Evolutionary conservation across 176 grass and related monocot genomes (phyloP), one percentile per base, ranked within the genome.

Genomic region (Bromus sterilis): DNA sequence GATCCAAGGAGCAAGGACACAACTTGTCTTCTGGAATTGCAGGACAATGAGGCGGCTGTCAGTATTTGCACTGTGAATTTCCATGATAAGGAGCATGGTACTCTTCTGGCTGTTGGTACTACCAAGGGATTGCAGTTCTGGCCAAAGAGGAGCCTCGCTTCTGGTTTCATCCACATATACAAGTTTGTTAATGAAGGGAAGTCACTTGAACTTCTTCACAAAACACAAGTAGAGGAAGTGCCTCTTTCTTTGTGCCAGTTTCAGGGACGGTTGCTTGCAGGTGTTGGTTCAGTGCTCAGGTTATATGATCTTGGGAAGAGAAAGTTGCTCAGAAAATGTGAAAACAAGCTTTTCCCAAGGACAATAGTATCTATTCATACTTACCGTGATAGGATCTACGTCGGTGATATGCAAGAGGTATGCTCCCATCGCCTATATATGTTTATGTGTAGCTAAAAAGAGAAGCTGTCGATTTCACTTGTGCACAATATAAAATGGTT

Each of bases 391-490:
- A 92, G 96, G 76, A 99, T 99, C 62, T 99, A 99, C 13, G 85
- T 99, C 60, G 93, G 96, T 18, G 96, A 99, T 83, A 93, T 99
- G 58, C 91, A 95, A 87, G 96, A 99, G 96, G 96, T 99, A 93
- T 42, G 69, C 42, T 74, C 36, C 64, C 29, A 49, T 31, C 64
- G 35, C 75, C 41, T 75, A 48, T 78, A 30, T 63, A 70, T 35
- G 11, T 36, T 23, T 24, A 30, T 9, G 2, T 59, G 43, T 69
- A 36, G 16, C 53, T 37, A 61, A 81, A 20, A 82, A 60, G 46
- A 69, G 16, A 68, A 77, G n/a, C 43, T 44, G 39, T 13, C 15
- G 5, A 34, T 49, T 83, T 78, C n/a, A 43, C 44, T 74, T 53
- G 7, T 63, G 24, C 6, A 46, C 39, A 59, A 9, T 49, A 67